Evolutionary conservation across 2,329 filamentous ascomycete species (phyloP).

Genomic region (Claviceps paspali): DNA sequence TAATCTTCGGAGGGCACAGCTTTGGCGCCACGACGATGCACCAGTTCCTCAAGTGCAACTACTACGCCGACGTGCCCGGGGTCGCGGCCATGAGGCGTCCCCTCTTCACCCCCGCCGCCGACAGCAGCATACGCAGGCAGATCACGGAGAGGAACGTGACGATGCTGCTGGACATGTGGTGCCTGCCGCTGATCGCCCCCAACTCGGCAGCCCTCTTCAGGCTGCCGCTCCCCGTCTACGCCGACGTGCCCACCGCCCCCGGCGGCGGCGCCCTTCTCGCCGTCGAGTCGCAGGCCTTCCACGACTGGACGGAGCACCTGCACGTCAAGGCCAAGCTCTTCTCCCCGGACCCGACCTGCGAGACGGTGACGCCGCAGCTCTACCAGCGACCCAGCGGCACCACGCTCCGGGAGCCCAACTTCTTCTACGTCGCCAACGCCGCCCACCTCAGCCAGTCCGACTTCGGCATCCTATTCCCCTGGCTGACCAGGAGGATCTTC

Average conservation of each 20-base stretch:
- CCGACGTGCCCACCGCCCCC: constrained; percentile 29
- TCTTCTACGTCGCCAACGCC: constrained; percentile 60
- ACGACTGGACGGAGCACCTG: constrained; percentile 61
- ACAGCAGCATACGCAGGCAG: constrained; percentile 44
- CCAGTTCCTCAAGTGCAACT: constrained; percentile 67
- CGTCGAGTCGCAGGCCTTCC: constrained; percentile 63
- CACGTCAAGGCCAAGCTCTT: constrained; percentile 52
- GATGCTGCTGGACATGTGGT: constrained; percentile 69
- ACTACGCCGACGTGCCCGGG: constrained; percentile 40
- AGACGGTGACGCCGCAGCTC: constrained; percentile 23
- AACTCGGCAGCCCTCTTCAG: constrained; percentile 48
- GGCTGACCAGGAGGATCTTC: constrained; percentile 44
- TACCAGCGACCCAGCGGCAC: constrained; percentile 28
- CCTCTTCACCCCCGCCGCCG: constrained; percentile 42
- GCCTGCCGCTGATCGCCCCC: constrained; percentile 52
- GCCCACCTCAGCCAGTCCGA: constrained; percentile 74
- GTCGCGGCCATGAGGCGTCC: constrained; percentile 34
- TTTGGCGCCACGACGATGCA: constrained; percentile 63
- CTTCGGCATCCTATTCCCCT: constrained; percentile 70
- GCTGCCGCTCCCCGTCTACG: constrained; percentile 60
- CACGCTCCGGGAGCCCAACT: constrained; percentile 38
- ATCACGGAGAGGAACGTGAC: constrained; percentile 52
- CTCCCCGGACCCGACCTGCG: constrained; percentile 35
- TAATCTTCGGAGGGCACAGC: constrained; percentile 66
- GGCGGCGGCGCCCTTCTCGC: constrained; percentile 49